Percentiles rank a stretch among this genome's conserved stretches.
phyloP scores from a whole-genome alignment of 805 yeast species.

The Metschnikowia reukaufii region DNA sequence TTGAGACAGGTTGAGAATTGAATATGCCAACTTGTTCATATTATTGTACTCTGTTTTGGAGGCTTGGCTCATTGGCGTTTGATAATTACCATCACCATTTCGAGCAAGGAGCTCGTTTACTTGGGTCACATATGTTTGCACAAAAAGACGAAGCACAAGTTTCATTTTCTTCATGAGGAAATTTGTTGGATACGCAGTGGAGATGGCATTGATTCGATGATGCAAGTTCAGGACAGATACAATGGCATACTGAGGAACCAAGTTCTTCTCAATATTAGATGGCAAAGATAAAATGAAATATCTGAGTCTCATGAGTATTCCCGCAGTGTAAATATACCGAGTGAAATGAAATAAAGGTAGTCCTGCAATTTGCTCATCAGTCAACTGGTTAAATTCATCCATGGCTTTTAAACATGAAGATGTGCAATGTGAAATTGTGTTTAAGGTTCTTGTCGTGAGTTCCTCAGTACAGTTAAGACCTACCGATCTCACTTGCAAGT shows the following conservation, averaged over 20 bases:
- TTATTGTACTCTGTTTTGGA: constrained; percentile 22
- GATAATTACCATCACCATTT: constrained; percentile 23
- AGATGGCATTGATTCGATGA: constrained; percentile 30
- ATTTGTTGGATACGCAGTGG: constrained; percentile 37
- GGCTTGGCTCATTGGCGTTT: constrained; percentile 1
- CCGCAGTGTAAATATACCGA: constrained; percentile 63
- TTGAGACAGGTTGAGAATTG: constrained; percentile 3
- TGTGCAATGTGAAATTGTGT: constrained; percentile 51
- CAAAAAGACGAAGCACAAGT: constrained; percentile 56
- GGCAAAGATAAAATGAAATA: constrained; percentile 57
- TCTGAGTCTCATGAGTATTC: constrained; percentile 58
- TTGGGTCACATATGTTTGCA: constrained; percentile 61
- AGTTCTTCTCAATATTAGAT: constrained; percentile 40
- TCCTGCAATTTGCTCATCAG: constrained; percentile 48
- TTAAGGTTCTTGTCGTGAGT: constrained; percentile 32
- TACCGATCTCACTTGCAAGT: constrained; percentile 11
- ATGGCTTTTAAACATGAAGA: constrained; percentile 53
- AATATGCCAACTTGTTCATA: constrained; percentile 20
- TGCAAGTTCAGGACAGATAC: constrained; percentile 31
- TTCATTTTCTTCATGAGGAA: constrained; percentile 53
- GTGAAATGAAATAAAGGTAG: constrained; percentile 59
- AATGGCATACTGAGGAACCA: constrained; percentile 49
- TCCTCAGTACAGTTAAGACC: constrained; percentile 16
- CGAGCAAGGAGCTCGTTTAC: constrained; percentile 36
- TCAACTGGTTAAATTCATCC: constrained; percentile 46